A percentile compares a stretch with the other conserved stretches of the same genome.
phyloP scores from a whole-genome alignment of 208 protist species.

The Acanthamoeba culbertsoni region DNA sequence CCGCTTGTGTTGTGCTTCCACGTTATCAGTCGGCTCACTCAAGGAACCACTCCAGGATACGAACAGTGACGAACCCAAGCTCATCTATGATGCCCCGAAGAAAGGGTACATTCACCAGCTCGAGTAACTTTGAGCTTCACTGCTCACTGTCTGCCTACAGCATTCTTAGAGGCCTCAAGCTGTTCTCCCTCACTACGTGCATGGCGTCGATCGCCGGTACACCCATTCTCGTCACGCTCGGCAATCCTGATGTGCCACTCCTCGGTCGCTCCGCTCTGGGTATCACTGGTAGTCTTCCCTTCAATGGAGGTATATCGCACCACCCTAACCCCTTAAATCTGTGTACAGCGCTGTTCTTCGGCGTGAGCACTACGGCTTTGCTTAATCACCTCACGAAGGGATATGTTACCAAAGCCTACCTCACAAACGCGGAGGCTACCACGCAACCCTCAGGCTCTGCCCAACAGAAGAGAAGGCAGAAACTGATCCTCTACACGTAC shows the following conservation, averaged over 20 bases:
- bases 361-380: background rate
- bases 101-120: background rate
- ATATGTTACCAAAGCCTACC: conserved; percentile 9
- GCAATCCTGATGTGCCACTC: background rate
- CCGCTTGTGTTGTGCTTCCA: too few relatives aligned
- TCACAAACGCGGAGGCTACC: background rate
- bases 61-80: background rate
- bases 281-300: background rate
- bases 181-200: conserved; percentile 25
- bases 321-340: too few relatives aligned
- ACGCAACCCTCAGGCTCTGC: background rate
- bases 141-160: background rate
- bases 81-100: conserved; percentile 17
- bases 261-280: background rate
- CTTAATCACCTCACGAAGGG: conserved; percentile 9
- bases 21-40: too few relatives aligned
- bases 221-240: background rate
- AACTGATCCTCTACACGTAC: conserved; percentile 14
- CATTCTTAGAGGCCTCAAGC: background rate
- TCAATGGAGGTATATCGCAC: too few relatives aligned
- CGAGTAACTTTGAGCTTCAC: background rate
- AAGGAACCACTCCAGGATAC: too few relatives aligned
- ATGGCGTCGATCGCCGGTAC: background rate
- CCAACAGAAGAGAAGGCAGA: background rate
- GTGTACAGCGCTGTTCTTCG: background rate